Conservation (phyloP, 495 filamentous ascomycete genomes). For the Tuber brumale region DNA sequence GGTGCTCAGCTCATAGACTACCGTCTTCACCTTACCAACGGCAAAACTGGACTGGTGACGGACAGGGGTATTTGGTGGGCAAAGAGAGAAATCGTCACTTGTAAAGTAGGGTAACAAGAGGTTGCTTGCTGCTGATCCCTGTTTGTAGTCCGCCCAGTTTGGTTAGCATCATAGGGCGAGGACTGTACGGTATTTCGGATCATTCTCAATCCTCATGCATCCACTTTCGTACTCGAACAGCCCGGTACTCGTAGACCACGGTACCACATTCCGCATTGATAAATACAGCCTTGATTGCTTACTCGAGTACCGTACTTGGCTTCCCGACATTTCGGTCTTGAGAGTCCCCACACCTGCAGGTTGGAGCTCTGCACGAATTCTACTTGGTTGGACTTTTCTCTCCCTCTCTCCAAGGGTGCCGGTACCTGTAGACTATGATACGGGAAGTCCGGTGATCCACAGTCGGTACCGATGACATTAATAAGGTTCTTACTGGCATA, state of each 20-base stretch:
- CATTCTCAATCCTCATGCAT: background rate
- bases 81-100: too few relatives aligned
- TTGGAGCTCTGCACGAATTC: background rate
- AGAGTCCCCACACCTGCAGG: background rate
- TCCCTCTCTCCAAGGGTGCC: background rate
- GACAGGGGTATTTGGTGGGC: too few relatives aligned
- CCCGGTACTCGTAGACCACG: background rate
- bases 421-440: background rate
- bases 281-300: background rate
- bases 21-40: too few relatives aligned
- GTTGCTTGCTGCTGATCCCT: too few relatives aligned
- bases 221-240: background rate
- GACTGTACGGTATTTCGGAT: background rate
- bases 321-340: background rate
- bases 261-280: conserved; percentile 4
- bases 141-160: too few relatives aligned
- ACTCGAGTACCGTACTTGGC: background rate
- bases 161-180: too few relatives aligned
- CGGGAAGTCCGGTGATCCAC: background rate
- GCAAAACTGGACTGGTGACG: too few relatives aligned
- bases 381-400: background rate
- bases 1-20: too few relatives aligned
- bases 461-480: background rate
- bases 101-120: too few relatives aligned
- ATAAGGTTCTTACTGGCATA: background rate